phyloP scores from a whole-genome alignment of 768 basidiomycete genomes.

The Lentinula edodes region DNA sequence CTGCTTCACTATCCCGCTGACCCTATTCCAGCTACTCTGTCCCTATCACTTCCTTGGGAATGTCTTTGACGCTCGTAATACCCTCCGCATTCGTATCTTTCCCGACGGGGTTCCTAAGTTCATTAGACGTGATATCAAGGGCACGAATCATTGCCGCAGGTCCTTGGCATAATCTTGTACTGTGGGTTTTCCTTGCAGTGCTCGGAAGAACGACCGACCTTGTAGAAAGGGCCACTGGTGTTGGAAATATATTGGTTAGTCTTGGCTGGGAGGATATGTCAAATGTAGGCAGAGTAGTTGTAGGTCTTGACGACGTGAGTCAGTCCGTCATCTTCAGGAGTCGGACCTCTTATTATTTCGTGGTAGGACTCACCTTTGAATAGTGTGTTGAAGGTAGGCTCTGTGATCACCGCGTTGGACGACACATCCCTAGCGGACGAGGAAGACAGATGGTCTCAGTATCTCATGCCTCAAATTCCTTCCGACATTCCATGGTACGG shows the following conservation, averaged over 20 bases:
- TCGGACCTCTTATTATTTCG: neutral
- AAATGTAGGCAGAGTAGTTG: slow-evolving; percentile 46
- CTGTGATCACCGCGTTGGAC: slow-evolving; percentile 60
- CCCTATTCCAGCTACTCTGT: slow-evolving; percentile 49
- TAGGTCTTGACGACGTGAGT: slow-evolving; percentile 49
- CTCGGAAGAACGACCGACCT: slow-evolving; percentile 21
- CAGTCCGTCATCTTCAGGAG: too few species aligned
- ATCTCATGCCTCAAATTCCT: slow-evolving; percentile 24
- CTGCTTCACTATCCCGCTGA: neutral
- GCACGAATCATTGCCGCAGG: slow-evolving; percentile 69
- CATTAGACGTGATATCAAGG: slow-evolving; percentile 34
- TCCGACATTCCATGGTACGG: slow-evolving; percentile 27
- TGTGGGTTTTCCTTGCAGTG: slow-evolving; percentile 43
- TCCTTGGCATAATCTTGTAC: slow-evolving; percentile 70
- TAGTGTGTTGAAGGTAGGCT: slow-evolving; percentile 48
- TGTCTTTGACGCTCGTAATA: slow-evolving; percentile 54
- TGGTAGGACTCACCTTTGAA: slow-evolving; percentile 56
- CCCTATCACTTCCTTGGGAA: slow-evolving; percentile 55
- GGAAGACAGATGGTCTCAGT: slow-evolving; percentile 40
- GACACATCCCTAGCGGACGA: slow-evolving; percentile 42
- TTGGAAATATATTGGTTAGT: slow-evolving; percentile 23
- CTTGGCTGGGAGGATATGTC: slow-evolving; percentile 53
- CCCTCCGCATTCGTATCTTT: slow-evolving; percentile 76
- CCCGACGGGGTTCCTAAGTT: slow-evolving; percentile 33
- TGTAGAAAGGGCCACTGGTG: slow-evolving; percentile 12